These are phyloP conservation scores for Ceratobasidium sp. DNA, from an alignment of 1,284 basidiomycete genomes.

Conservation along the genomic window DNA sequence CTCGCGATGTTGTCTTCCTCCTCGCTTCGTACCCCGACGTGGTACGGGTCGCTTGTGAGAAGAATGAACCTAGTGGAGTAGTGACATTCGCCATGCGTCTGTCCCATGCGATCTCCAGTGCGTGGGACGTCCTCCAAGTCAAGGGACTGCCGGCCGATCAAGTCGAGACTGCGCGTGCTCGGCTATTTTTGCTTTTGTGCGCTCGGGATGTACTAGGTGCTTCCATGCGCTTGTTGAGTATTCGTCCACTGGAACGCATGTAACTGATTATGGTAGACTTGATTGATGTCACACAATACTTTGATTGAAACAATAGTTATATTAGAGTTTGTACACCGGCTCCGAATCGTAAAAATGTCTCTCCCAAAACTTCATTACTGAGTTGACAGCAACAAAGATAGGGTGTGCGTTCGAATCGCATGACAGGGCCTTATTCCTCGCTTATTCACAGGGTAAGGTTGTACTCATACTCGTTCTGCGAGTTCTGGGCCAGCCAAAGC, in stretches of 20 bases:
- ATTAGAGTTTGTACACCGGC: constrained; percentile 25
- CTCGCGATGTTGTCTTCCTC: constrained; percentile 86
- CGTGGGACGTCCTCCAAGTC: constrained; percentile 88
- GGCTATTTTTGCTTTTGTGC: constrained; percentile 89
- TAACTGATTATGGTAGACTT: constrained; percentile 52
- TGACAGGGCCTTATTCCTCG: not conserved
- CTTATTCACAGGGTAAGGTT: constrained; percentile 70
- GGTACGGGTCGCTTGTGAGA: constrained; percentile 83
- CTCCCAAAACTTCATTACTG: constrained; percentile 8
- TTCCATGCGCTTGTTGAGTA: constrained; percentile 87
- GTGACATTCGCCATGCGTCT: constrained; percentile 81
- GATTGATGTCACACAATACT: constrained; percentile 6
- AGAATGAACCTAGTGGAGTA: constrained; percentile 89
- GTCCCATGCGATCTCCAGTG: constrained; percentile 82
- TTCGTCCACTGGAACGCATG: constrained; percentile 93
- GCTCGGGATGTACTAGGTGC: constrained; percentile 88
- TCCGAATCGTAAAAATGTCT: not conserved
- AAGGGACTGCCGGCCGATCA: constrained; percentile 74
- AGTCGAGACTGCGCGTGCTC: constrained; percentile 80
- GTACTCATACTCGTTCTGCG: constrained; percentile 86
- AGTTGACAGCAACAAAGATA: not conserved
- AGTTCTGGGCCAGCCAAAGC: constrained; percentile 86
- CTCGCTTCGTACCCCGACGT: constrained; percentile 91
- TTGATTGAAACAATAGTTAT: not conserved
- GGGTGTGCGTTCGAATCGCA: not conserved